Evolutionary conservation across 495 filamentous ascomycete genomes (phyloP).

Genomic region (Penicillium goetzii): DNA sequence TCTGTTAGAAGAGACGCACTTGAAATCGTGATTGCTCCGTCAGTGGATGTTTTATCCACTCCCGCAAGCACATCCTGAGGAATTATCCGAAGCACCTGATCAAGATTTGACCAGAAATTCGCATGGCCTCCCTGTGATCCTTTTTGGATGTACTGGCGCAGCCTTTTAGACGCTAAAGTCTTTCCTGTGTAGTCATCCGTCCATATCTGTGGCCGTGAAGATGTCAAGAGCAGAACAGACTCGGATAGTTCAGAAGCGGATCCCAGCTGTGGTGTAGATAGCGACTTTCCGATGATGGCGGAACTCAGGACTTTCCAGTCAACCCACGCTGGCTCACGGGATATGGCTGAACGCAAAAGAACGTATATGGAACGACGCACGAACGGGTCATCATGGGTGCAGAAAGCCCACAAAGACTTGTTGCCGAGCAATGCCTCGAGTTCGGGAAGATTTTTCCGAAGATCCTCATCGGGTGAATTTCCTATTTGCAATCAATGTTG

Average conservation of each 20-base stretch:
- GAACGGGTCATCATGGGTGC: conserved; percentile 64
- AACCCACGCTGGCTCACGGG: conserved; percentile 61
- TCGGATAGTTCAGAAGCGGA: conserved; percentile 72
- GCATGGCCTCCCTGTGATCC: conserved; percentile 75
- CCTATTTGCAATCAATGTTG: conserved; percentile 30
- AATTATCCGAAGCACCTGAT: conserved; percentile 60
- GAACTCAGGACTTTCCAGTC: conserved; percentile 66
- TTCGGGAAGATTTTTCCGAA: conserved; percentile 50
- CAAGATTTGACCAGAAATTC: conserved; percentile 72
- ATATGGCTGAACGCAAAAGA: conserved; percentile 63
- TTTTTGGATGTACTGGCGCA: conserved; percentile 76
- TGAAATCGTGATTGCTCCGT: conserved; percentile 27
- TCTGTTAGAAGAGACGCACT: conserved; percentile 54
- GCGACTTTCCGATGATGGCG: conserved; percentile 67
- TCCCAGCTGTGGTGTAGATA: conserved; percentile 68
- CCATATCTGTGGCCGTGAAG: conserved; percentile 71
- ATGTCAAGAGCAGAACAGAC: conserved; percentile 64
- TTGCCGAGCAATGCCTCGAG: conserved; percentile 64
- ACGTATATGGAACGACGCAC: conserved; percentile 72
- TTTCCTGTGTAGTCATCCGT: conserved; percentile 67
- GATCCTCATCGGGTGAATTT: conserved; percentile 50
- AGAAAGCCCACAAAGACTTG: conserved; percentile 76
- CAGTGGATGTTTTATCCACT: conserved; percentile 48
- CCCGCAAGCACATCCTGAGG: conserved; percentile 57
- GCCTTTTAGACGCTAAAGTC: conserved; percentile 61